Evolutionary conservation across 805 yeast genomes (phyloP).

Genomic region (Barnettozyma sucrosica): DNA sequence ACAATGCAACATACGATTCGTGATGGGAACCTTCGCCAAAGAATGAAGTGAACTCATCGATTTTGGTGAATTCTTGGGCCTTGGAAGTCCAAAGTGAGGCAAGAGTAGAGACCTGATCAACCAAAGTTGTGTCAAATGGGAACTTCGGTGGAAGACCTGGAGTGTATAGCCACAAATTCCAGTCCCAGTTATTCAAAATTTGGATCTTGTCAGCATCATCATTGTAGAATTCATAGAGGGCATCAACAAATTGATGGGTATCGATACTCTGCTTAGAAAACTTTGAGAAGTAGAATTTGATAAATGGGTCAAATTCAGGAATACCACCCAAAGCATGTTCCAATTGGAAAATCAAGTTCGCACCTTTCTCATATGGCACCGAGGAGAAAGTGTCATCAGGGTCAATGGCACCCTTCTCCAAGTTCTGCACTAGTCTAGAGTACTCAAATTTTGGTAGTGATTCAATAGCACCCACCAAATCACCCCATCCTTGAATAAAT

Average conservation of each 20-base stretch:
- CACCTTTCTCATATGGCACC: slow-evolving; percentile 91
- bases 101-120: slow-evolving; percentile 61
- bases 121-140: slow-evolving; percentile 70
- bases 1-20: slow-evolving; percentile 41
- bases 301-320: slow-evolving; percentile 67
- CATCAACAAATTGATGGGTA: slow-evolving; percentile 73
- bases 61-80: slow-evolving; percentile 10
- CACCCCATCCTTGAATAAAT: slow-evolving; percentile 87
- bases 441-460: slow-evolving; percentile 53
- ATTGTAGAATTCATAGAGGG: slow-evolving; percentile 60
- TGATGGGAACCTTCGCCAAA: slow-evolving; percentile 20
- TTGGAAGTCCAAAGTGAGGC: slow-evolving; percentile 55
- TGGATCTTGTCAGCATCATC: slow-evolving; percentile 35
- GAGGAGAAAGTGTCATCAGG: slow-evolving; percentile 88
- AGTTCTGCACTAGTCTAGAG: slow-evolving; percentile 66
- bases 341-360: slow-evolving; percentile 66
- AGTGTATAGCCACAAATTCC: slow-evolving; percentile 76
- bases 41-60: slow-evolving; percentile 13
- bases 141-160: slow-evolving; percentile 92
- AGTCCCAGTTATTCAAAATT: slow-evolving; percentile 65
- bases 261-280: slow-evolving; percentile 71
- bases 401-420: slow-evolving; percentile 57
- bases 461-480: slow-evolving; percentile 58
- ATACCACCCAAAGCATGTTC: slow-evolving; percentile 66
- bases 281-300: slow-evolving; percentile 67